Percentiles rank a stretch among this genome's conserved stretches.
Conservation (phyloP, 148 eudicot species). For the Tetragonia tetragonoides region DNA sequence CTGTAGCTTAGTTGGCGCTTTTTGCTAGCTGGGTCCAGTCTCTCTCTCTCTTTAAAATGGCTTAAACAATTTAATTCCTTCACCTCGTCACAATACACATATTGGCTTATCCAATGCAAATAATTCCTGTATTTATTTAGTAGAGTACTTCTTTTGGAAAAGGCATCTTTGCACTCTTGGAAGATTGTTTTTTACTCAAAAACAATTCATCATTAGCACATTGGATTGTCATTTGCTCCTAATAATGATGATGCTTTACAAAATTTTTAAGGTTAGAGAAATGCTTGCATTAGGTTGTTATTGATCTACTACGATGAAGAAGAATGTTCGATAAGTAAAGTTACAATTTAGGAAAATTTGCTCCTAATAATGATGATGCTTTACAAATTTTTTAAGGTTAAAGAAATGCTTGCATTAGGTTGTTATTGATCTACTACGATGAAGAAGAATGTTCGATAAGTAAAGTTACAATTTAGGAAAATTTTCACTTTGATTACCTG, state of each 20-base stretch:
- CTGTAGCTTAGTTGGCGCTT: conserved; percentile 5
- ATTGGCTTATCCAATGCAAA: conserved; percentile 8
- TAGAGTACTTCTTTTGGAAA: neutral
- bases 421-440: no score
- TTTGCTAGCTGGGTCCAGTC: conserved; percentile 9
- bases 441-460: no score
- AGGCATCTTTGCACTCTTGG: conserved; percentile 10
- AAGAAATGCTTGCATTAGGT: no score
- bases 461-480: no score
- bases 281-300: no score
- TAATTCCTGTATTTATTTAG: neutral
- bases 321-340: no score
- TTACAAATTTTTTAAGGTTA: no score
- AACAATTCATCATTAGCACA: neutral
- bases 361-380: conserved; percentile 1
- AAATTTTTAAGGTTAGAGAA: no score
- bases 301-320: no score
- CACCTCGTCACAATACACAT: neutral
- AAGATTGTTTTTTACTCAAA: conserved; percentile 23
- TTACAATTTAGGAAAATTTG: no score
- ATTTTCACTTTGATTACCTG: no score
- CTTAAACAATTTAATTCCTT: no score
- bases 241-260: conserved; percentile 2
- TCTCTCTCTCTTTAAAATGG: neutral
- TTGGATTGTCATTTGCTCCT: neutral